These are phyloP conservation scores for Ceratocystis colombiana DNA, from an alignment of 2,329 filamentous ascomycete species.

Conservation along the genomic window DNA sequence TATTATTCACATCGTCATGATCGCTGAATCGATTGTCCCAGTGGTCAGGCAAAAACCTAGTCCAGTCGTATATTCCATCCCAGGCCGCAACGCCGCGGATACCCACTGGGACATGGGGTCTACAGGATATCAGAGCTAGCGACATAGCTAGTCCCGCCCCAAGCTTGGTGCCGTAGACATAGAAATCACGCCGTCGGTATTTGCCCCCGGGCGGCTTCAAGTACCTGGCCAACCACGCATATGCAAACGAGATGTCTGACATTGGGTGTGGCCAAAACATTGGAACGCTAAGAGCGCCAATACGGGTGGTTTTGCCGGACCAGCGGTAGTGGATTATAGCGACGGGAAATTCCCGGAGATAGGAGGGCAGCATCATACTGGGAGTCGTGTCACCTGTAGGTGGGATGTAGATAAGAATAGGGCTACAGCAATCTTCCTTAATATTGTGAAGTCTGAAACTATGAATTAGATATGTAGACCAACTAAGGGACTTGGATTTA, in stretches of 20 bases:
- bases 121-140: conserved; percentile 48
- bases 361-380: conserved; percentile 33
- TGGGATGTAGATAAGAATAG: conserved; percentile 49
- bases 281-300: conserved; percentile 18
- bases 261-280: conserved; percentile 47
- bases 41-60: conserved; percentile 47
- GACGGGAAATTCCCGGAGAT: conserved; percentile 38
- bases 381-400: conserved; percentile 35
- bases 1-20: not conserved
- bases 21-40: conserved; percentile 33
- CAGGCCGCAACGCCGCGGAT: conserved; percentile 46
- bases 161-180: conserved; percentile 35
- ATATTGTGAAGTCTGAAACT: conserved; percentile 42
- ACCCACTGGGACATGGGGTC: conserved; percentile 36
- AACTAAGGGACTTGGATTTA: not conserved
- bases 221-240: conserved; percentile 42
- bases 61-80: conserved; percentile 57
- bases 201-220: conserved; percentile 34
- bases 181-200: conserved; percentile 35
- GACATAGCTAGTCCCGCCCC: conserved; percentile 48
- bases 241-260: conserved; percentile 47
- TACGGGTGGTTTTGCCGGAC: conserved; percentile 31
- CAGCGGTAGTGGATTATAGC: conserved; percentile 53
- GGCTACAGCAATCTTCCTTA: conserved; percentile 33
- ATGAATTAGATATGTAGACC: not conserved